Conservation (phyloP, 2,329 filamentous ascomycete genomes). For the Acephala macrosclerotiorum region DNA sequence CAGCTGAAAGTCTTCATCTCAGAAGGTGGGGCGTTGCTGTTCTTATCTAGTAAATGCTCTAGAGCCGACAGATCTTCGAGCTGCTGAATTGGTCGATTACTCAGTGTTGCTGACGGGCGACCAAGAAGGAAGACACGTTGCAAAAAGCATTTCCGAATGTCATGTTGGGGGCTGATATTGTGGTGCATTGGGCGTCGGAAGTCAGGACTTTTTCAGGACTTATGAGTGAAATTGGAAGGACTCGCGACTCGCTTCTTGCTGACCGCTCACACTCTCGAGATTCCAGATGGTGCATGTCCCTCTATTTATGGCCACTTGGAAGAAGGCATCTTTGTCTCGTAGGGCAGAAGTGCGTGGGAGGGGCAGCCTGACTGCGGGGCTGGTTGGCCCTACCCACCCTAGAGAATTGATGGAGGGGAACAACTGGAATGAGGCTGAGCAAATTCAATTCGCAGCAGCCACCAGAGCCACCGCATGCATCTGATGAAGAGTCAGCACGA, state of each 20-base stretch:
- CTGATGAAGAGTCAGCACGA: background rate
- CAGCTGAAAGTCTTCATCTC: background rate
- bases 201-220: constrained; percentile 12
- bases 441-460: constrained; percentile 2
- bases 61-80: background rate
- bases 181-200: constrained; percentile 6
- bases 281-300: background rate
- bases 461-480: background rate
- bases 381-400: background rate
- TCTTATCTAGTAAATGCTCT: background rate
- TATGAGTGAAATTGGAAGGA: constrained; percentile 2
- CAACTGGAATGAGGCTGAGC: constrained; percentile 20
- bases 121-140: constrained; percentile 1
- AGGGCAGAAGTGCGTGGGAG: constrained; percentile 27
- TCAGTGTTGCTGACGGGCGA: background rate
- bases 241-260: constrained; percentile 6
- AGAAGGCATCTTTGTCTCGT: constrained; percentile 6
- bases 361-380: constrained; percentile 27
- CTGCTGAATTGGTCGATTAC: background rate
- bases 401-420: background rate
- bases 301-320: constrained; percentile 8
- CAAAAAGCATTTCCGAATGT: background rate
- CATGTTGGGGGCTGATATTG: constrained; percentile 5
- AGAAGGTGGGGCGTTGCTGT: background rate
- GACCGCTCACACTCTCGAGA: background rate